phyloP scores from a whole-genome alignment of 78 protist species.

The Dictyostelium capitatum region DNA sequence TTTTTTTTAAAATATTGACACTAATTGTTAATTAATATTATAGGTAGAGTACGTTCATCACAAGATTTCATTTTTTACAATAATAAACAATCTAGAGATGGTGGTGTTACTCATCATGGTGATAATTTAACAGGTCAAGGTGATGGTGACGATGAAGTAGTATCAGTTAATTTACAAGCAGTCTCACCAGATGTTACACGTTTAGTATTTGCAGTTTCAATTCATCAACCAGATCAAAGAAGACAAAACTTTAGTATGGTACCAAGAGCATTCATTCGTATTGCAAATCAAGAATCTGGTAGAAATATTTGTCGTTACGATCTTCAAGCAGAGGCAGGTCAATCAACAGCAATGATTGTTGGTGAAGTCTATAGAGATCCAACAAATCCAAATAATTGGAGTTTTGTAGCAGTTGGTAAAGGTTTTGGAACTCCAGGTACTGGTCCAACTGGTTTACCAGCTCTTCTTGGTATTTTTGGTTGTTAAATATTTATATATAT shows the following conservation, averaged over 20 bases:
- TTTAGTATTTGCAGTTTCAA: constrained; percentile 54
- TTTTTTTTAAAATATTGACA: too few species aligned
- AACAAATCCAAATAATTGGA: constrained; percentile 22
- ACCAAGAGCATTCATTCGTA: constrained; percentile 61
- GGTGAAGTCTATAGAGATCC: constrained; percentile 52
- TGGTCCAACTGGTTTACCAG: constrained; percentile 25
- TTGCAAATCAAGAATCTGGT: constrained; percentile 55
- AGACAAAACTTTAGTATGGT: constrained; percentile 50
- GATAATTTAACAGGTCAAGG: constrained; percentile 51
- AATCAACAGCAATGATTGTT: constrained; percentile 10
- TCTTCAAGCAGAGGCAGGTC: constrained; percentile 32
- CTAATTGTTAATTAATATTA: too few species aligned
- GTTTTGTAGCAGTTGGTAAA: constrained; percentile 38
- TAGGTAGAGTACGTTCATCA: constrained; percentile 17
- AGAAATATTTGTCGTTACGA: constrained; percentile 54
- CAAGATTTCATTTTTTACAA: constrained; percentile 55
- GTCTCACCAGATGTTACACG: constrained; percentile 49
- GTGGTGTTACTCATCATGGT: constrained; percentile 46
- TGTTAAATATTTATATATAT: not conserved
- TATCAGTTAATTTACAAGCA: not conserved
- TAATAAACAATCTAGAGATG: constrained; percentile 40
- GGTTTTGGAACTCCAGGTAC: not conserved
- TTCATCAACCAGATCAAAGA: constrained; percentile 46
- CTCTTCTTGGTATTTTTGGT: constrained; percentile 40
- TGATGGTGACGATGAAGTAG: constrained; percentile 62